Base-by-base conservation (phyloP, 1,284 basidiomycete species). In the Fomitopsis palustris region DNA sequence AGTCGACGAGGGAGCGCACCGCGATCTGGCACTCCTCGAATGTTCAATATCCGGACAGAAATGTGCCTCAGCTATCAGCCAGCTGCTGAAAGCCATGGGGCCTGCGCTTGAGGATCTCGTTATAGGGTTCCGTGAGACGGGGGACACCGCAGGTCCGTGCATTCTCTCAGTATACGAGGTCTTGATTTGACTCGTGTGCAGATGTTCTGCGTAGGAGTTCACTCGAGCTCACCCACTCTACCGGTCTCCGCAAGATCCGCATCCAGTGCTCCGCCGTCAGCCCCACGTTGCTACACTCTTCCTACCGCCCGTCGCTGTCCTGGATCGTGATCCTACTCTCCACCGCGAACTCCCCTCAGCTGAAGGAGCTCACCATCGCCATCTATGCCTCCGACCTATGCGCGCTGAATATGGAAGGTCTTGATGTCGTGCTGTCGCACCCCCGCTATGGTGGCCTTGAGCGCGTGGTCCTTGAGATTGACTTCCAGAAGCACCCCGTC, bases 241-340 rank as follows among this genome's bases (percentile, higher is more conserved):
- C 62, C 2, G 61, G 64, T 0, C 54, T 70, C 9, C 61, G 57
- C 16, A 58, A 52, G 8, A 61, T 70, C 19, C 59, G 55, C 25
- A 60, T 68, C 10, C 42, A 55, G 17, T 70, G 67, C 55, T 51
- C 62, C 3, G 51, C 53, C 29, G 25, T 47, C 27, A 31, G 35
- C 8, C 47, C 31, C 19, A 38, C 21, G 12, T 37, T 57, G 21
- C 19, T 35, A 35, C 49, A 31, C 8, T 61, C 59, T 10, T 55
- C 61, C 19, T 53, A 61, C 29, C 62, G 37, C 9, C 56, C 62
- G 9, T 70, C 68, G 4, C 60, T 70, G 29, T 70, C 68, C n/a
- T 70, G 68, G 68, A 65, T 67, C 42, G 54, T 68, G 25, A 55
- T 64, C 31, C 55, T 70, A 21, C 67, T 70, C 12, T 62, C 67